A percentile compares a stretch with the other conserved stretches of the same genome.
These are phyloP conservation scores for Psilocybe azurescens DNA, from an alignment of 768 basidiomycete genomes.

Conservation along the genomic window DNA sequence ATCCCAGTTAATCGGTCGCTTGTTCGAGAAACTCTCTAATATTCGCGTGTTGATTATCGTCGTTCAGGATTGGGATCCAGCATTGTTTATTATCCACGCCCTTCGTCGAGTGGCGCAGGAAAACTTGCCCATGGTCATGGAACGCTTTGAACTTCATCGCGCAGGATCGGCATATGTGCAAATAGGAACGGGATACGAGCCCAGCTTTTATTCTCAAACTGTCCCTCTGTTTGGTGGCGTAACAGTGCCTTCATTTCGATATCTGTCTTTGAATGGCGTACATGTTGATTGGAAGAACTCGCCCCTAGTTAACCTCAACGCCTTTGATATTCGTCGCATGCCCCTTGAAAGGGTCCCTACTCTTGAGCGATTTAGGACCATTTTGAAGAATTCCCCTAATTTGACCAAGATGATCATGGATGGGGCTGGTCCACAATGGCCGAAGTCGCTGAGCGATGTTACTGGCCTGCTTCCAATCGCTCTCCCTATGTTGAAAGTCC, in stretches of 20 bases:
- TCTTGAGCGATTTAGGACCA: slow-evolving; percentile 53
- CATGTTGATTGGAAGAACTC: slow-evolving; percentile 64
- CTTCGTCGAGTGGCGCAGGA: slow-evolving; percentile 42
- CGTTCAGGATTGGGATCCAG: slow-evolving; percentile 59
- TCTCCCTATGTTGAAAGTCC: slow-evolving; percentile 53
- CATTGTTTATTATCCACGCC: slow-evolving; percentile 54
- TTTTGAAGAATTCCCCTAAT: slow-evolving; percentile 53
- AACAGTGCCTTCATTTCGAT: slow-evolving; percentile 46
- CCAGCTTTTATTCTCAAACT: slow-evolving; percentile 35
- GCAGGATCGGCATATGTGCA: slow-evolving; percentile 51
- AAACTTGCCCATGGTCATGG: slow-evolving; percentile 47
- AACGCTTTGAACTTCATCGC: slow-evolving; percentile 71
- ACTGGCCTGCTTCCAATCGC: slow-evolving; percentile 40
- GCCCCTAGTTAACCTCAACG: slow-evolving; percentile 56
- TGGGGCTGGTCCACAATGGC: slow-evolving; percentile 60
- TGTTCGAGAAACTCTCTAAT: slow-evolving; percentile 58
- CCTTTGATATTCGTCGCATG: slow-evolving; percentile 69
- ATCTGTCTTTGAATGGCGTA: slow-evolving; percentile 62
- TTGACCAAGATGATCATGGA: slow-evolving; percentile 64
- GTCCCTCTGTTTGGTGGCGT: slow-evolving; percentile 57
- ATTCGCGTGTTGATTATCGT: slow-evolving; percentile 66
- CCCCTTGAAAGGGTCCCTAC: slow-evolving; percentile 56
- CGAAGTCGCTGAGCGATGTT: slow-evolving; percentile 19
- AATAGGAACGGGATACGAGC: slow-evolving; percentile 45
- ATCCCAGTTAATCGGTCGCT: slow-evolving; percentile 49